These are phyloP conservation scores for Tetracentron sinense DNA, from an alignment of 164 flowering plant species.

Conservation along the genomic window DNA sequence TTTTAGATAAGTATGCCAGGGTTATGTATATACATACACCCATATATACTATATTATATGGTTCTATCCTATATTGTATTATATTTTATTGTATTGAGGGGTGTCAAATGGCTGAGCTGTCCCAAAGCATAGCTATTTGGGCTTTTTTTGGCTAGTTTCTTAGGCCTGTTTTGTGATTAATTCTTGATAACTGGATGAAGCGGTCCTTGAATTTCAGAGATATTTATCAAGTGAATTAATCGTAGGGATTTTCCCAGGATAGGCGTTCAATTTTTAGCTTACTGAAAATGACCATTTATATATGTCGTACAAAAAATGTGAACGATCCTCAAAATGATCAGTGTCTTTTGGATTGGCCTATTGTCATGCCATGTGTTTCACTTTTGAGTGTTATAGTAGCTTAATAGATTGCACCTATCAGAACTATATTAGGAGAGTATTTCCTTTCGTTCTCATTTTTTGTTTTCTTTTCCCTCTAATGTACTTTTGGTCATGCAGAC, in stretches of 20 bases:
- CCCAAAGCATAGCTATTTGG: too few relatives aligned
- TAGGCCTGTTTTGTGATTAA: background rate
- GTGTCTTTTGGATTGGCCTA: background rate
- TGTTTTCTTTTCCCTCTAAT: background rate
- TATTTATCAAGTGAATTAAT: too few relatives aligned
- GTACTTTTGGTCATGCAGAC: slow-evolving; percentile 41
- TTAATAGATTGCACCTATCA: background rate
- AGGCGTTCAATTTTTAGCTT: background rate
- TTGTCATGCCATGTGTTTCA: background rate
- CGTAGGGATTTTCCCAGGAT: background rate
- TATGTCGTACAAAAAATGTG: too few relatives aligned
- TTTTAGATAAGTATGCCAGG: too few relatives aligned
- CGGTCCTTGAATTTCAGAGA: background rate
- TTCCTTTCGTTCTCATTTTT: background rate
- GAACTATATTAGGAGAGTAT: background rate
- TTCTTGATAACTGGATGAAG: background rate
- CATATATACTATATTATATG: too few relatives aligned
- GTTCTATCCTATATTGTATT: too few relatives aligned
- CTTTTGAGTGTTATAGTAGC: background rate
- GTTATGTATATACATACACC: too few relatives aligned
- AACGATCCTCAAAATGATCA: too few relatives aligned
- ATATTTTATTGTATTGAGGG: too few relatives aligned
- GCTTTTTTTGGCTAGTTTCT: too few relatives aligned
- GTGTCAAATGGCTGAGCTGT: too few relatives aligned
- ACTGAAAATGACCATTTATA: too few relatives aligned